A percentile compares a stretch with the other conserved stretches of the same genome.
Evolutionary conservation across 148 eudicot genomes (phyloP).

Genomic region (Camellia sinensis): DNA sequence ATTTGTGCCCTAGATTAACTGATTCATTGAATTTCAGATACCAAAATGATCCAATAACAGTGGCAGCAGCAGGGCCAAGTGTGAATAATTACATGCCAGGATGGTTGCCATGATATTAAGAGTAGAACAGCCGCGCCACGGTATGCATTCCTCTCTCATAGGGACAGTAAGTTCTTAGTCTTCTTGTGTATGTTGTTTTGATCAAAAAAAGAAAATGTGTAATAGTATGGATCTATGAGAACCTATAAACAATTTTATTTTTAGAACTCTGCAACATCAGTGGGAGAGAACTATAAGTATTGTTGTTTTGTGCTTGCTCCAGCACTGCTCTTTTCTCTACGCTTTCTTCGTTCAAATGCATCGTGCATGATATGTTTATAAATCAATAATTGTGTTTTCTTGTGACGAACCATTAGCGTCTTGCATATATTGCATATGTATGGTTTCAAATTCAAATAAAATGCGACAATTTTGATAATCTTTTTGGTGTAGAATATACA

Average conservation of each 20-base stretch:
- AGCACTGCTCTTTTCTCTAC: background rate
- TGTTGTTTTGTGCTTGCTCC: background rate
- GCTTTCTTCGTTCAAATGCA: background rate
- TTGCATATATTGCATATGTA: background rate
- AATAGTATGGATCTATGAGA: background rate
- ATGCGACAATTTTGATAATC: too few species aligned
- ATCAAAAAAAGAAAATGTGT: background rate
- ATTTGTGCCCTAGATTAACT: background rate
- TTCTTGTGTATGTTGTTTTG: background rate
- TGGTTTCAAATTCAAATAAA: background rate
- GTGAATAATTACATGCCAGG: conserved; percentile 58
- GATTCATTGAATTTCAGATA: conserved; percentile 35
- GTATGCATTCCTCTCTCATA: background rate
- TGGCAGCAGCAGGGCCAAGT: conserved; percentile 50
- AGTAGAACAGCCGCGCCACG: background rate
- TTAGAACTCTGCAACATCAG: background rate
- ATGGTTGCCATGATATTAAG: conserved; percentile 50
- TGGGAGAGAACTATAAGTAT: background rate
- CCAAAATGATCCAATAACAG: conserved; percentile 52
- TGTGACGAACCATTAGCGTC: background rate
- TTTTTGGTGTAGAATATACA: too few species aligned
- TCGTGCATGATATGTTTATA: background rate
- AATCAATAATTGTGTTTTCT: too few species aligned
- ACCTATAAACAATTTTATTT: background rate
- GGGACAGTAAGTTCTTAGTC: background rate